Base-by-base conservation (phyloP, 2,329 filamentous ascomycete genomes). In the Colletotrichum australisinense region DNA sequence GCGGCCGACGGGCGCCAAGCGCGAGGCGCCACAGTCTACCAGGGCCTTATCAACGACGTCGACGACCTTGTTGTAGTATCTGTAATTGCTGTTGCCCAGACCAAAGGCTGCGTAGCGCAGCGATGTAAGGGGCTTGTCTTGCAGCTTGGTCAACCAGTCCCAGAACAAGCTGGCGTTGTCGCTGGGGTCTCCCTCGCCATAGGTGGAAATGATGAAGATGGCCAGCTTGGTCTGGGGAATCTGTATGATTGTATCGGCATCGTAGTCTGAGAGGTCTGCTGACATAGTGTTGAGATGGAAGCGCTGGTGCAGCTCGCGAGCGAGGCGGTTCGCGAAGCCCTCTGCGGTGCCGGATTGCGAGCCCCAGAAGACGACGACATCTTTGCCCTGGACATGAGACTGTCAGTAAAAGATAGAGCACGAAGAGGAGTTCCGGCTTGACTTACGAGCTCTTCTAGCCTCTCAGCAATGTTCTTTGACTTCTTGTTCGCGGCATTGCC, bases 271-370 rank as follows among this genome's bases (percentile, higher is more conserved):
- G 3, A 87, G 78, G 69, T 88, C 86, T 6, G 84, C 85, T 0
- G 80, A 80, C 30, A 87, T 74, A 8, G 80, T 77, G 56, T 83
- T 78, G 14, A 85, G 78, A 5, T 84, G 83, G 60, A 86, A 86
- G 22, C 81, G 79, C 35, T 79, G 78, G 22, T 79, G 77, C 57
- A 81, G 81, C 62, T 87, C 85, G 59, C 82, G 79, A 4, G 80
- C 81, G 1, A 87, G 77, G 5, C 80, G 79, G 63, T 81, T 80
- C 8, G 85, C 85, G 63, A 86, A 81, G 11, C 80, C 79, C 73
- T 87, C 84, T 0, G 85, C 84, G 0, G 84, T 86, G 9, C 86
- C 85, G 4, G 84, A 86, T 73, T 87, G 85, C 2, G 85, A 86
- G n/a, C 84, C 85, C 83, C 83, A 87, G 78, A 87, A 85, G 46